These are phyloP conservation scores for Eutrema yunnanense DNA, from an alignment of 345 rosid genomes.

Conservation along the genomic window DNA sequence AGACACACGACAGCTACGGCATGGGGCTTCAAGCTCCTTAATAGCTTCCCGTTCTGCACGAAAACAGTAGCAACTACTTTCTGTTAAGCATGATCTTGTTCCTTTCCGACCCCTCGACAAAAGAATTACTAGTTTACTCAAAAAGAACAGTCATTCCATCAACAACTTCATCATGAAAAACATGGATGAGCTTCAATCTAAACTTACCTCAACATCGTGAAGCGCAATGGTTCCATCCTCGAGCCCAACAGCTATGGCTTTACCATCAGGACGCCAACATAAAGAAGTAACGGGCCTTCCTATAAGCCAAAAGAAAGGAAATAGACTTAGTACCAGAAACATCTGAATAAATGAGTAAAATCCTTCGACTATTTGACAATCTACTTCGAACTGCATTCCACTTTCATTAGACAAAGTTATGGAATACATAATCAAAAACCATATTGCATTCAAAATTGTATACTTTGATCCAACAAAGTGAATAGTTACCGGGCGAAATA, in stretches of 20 bases:
- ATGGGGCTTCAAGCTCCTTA: conserved; percentile 74
- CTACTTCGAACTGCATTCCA: not conserved
- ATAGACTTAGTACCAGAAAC: not conserved
- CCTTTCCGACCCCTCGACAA: too few relatives aligned
- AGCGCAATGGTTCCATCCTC: conserved; percentile 77
- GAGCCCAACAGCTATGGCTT: conserved; percentile 77
- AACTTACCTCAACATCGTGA: conserved; percentile 78
- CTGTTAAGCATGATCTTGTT: not conserved
- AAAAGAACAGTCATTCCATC: not conserved
- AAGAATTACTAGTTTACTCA: not conserved
- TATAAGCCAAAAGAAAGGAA: conserved; percentile 22
- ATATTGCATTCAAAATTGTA: not conserved
- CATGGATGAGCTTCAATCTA: not conserved
- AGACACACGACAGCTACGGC: conserved; percentile 71
- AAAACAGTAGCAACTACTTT: not conserved
- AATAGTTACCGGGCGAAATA: conserved; percentile 48
- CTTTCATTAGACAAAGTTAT: not conserved
- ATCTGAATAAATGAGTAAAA: not conserved
- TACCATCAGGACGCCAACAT: conserved; percentile 94
- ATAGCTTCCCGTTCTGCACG: conserved; percentile 65
- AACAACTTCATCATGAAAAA: not conserved
- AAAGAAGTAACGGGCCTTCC: conserved; percentile 60
- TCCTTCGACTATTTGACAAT: not conserved
- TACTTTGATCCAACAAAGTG: not conserved
- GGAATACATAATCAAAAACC: not conserved